Conservation (phyloP, 2,329 filamentous ascomycete species). For the Clonostachys byssicola region DNA sequence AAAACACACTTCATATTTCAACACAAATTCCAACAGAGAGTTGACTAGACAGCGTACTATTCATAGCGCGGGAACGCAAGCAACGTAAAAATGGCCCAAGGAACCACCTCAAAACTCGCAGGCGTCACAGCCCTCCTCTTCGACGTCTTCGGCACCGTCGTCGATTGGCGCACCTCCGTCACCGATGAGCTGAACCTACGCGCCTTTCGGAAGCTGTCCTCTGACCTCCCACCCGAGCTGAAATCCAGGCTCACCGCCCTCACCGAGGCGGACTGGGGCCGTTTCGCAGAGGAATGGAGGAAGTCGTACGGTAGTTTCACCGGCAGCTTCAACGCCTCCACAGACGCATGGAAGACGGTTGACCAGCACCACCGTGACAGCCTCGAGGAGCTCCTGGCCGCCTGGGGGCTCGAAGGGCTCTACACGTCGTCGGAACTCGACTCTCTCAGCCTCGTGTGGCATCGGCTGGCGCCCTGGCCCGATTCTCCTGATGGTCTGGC, state of each 20-base stretch:
- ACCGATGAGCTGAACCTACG: slow-evolving; percentile 50
- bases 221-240: slow-evolving; percentile 41
- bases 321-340: slow-evolving; percentile 37
- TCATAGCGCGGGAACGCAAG: too few species aligned
- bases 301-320: slow-evolving; percentile 61
- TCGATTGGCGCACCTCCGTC: slow-evolving; percentile 72
- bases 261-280: slow-evolving; percentile 53
- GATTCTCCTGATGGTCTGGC: slow-evolving; percentile 56
- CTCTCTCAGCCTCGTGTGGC: slow-evolving; percentile 66
- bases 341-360: slow-evolving; percentile 59
- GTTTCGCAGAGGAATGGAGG: slow-evolving; percentile 69
- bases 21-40: too few species aligned
- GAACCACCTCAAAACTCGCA: slow-evolving; percentile 14
- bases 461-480: slow-evolving; percentile 65
- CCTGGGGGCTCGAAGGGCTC: slow-evolving; percentile 51
- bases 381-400: slow-evolving; percentile 51
- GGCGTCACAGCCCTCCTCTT: slow-evolving; percentile 60
- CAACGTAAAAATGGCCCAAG: slow-evolving; percentile 15
- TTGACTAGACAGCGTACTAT: too few species aligned
- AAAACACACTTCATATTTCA: too few species aligned
- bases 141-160: slow-evolving; percentile 77
- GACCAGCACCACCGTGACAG: slow-evolving; percentile 68
- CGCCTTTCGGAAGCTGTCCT: slow-evolving; percentile 39
- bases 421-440: slow-evolving; percentile 60
- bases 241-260: slow-evolving; percentile 44